Conservation (phyloP, 257 asterid genomes). For the Forsythia suspensa region DNA sequence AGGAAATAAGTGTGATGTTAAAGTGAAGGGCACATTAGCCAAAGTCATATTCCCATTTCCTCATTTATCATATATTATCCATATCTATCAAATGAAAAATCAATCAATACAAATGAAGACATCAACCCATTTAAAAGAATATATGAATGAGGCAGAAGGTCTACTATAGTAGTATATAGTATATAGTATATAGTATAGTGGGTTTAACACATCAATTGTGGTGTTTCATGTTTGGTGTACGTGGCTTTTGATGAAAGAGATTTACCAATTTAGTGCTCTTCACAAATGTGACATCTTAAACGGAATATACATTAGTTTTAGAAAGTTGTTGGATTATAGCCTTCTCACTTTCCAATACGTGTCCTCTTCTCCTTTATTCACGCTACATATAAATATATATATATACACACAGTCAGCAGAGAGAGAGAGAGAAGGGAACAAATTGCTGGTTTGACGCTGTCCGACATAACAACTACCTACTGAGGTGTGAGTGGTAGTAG, state of each 20-base stretch:
- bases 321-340: slow-evolving; percentile 21
- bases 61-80: not conserved
- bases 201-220: no score
- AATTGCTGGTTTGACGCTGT: not conserved
- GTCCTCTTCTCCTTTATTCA: slow-evolving; percentile 11
- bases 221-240: no score
- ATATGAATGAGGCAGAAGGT: no score
- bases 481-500: no score
- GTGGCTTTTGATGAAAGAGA: no score
- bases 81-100: not conserved
- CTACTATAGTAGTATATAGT: no score
- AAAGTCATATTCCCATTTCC: not conserved
- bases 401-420: not conserved
- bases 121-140: no score
- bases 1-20: no score
- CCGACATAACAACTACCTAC: slow-evolving; percentile 38
- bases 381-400: not conserved
- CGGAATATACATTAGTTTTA: slow-evolving; percentile 27
- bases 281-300: slow-evolving; percentile 16
- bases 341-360: not conserved
- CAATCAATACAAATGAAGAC: not conserved
- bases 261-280: no score
- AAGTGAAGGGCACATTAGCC: no score
- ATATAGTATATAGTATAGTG: no score
- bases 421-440: not conserved